phyloP scores from a whole-genome alignment of 2,329 filamentous ascomycete genomes.

The Xylariaceae sp. region DNA sequence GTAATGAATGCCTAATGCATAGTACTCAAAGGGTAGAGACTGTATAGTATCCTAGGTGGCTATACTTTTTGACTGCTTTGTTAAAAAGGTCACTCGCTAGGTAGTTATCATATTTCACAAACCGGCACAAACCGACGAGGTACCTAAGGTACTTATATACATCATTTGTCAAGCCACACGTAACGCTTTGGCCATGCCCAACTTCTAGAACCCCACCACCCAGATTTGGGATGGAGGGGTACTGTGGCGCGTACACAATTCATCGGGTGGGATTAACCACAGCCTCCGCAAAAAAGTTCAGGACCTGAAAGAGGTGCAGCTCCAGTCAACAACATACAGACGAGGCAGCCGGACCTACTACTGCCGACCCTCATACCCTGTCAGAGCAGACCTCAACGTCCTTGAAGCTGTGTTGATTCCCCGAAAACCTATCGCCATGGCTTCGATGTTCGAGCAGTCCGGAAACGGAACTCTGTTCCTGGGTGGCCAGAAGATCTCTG shows the following conservation, averaged over 20 bases:
- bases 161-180: too few species aligned
- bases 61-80: too few species aligned
- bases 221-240: constrained; percentile 12
- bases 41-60: too few species aligned
- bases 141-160: too few species aligned
- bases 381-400: not conserved
- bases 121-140: too few species aligned
- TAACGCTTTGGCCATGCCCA: too few species aligned
- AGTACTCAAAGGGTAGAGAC: too few species aligned
- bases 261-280: constrained; percentile 18
- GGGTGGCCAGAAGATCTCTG: constrained; percentile 95
- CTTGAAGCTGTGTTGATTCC: not conserved
- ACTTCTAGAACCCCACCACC: not conserved
- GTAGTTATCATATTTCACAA: too few species aligned
- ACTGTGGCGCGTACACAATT: constrained; percentile 15
- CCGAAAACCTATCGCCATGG: constrained; percentile 53
- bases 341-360: constrained; percentile 14
- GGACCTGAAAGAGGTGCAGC: constrained; percentile 10
- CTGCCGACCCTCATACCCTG: too few species aligned
- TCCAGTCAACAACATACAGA: constrained; percentile 15
- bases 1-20: too few species aligned
- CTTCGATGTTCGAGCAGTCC: constrained; percentile 92
- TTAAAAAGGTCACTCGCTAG: too few species aligned
- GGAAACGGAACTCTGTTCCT: constrained; percentile 95
- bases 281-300: constrained; percentile 29